These are phyloP conservation scores for Coniochaeta hoffmannii DNA, from an alignment of 2,329 filamentous ascomycete genomes.

Conservation along the genomic window DNA sequence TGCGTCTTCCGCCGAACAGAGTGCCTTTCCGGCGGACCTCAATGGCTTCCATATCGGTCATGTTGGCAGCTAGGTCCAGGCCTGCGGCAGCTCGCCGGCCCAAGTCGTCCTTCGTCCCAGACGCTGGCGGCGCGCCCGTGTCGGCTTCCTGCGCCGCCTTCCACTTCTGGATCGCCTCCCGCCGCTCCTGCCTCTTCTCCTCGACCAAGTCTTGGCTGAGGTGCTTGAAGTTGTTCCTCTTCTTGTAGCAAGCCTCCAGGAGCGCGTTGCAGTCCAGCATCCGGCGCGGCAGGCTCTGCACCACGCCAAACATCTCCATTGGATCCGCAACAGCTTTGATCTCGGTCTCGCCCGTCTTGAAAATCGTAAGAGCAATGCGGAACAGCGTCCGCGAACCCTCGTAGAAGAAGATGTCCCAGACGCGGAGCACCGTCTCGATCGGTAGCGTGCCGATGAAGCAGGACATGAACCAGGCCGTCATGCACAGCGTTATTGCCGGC, in stretches of 20 bases:
- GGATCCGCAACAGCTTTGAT: conserved; percentile 75
- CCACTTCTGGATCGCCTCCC: conserved; percentile 32
- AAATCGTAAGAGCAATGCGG: conserved; percentile 81
- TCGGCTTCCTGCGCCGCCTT: conserved; percentile 37
- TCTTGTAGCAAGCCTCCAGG: conserved; percentile 75
- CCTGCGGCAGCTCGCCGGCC: conserved; percentile 6
- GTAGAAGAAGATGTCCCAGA: conserved; percentile 95
- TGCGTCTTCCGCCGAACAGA: conserved; percentile 34
- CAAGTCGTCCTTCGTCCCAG: background rate
- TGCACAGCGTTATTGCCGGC: conserved; percentile 84
- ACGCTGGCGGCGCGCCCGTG: conserved; percentile 1
- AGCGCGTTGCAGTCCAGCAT: conserved; percentile 76
- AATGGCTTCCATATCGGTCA: conserved; percentile 22
- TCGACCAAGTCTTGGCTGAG: conserved; percentile 79
- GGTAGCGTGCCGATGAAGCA: conserved; percentile 90
- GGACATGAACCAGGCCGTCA: conserved; percentile 97
- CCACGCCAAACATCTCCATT: conserved; percentile 93
- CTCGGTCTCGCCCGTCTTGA: conserved; percentile 77
- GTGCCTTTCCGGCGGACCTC: conserved; percentile 33
- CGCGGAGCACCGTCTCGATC: conserved; percentile 82
- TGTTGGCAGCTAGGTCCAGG: conserved; percentile 17
- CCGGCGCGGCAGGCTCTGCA: conserved; percentile 76
- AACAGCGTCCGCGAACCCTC: conserved; percentile 93
- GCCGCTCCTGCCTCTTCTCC: conserved; percentile 61
- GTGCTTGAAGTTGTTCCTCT: conserved; percentile 72